phyloP scores from a whole-genome alignment of 495 filamentous ascomycete genomes.

The Penicillium desertorum region DNA sequence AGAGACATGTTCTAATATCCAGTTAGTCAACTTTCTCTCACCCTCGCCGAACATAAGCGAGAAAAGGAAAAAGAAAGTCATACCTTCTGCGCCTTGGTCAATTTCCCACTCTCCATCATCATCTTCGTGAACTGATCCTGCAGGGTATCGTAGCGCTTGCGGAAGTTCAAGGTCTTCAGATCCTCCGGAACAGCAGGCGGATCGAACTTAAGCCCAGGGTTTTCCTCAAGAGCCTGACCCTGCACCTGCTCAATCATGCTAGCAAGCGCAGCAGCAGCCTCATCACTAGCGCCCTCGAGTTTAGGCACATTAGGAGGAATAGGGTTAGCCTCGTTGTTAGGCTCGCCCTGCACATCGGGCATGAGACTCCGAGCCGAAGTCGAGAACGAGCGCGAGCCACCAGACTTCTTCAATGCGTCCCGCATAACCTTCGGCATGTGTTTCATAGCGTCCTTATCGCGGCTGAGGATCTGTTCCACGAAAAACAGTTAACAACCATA shows the following conservation, averaged over 20 bases:
- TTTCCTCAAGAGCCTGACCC: constrained; percentile 29
- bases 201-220: constrained; percentile 68
- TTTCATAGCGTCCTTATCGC: constrained; percentile 59
- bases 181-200: constrained; percentile 63
- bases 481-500: constrained; percentile 1
- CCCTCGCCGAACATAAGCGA: background rate
- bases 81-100: constrained; percentile 79
- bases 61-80: constrained; percentile 16
- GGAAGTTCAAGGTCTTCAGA: constrained; percentile 56
- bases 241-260: constrained; percentile 42
- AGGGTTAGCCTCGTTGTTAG: constrained; percentile 11
- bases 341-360: constrained; percentile 25
- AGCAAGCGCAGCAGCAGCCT: constrained; percentile 38
- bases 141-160: constrained; percentile 77
- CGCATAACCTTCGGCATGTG: constrained; percentile 69
- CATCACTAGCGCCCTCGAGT: constrained; percentile 15
- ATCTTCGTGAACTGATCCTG: constrained; percentile 84
- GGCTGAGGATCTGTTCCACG: constrained; percentile 57
- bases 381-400: constrained; percentile 58
- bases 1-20: constrained; percentile 70
- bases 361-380: constrained; percentile 48
- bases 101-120: constrained; percentile 86
- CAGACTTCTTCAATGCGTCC: constrained; percentile 49
- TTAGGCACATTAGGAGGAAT: background rate
- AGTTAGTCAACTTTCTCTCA: background rate